Base-by-base conservation (phyloP, 345 rosid species). In the Jatropha curcas region DNA sequence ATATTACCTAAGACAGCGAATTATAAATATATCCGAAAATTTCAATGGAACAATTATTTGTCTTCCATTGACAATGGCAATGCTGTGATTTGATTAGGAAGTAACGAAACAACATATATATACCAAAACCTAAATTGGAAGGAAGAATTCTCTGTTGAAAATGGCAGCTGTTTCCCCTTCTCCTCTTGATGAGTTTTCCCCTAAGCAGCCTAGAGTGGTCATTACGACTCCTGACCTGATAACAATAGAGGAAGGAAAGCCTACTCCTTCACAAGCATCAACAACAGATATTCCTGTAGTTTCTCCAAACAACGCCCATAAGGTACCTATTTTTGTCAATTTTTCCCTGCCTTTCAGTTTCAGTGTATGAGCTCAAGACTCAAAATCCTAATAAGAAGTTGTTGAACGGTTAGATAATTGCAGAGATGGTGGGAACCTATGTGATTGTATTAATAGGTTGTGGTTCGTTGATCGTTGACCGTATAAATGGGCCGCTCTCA, bases 401-500 rank as follows among this genome's bases (percentile, higher is more conserved):
- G 22, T 56, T 37, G 5, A 25, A 16, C 1, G n/a, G 4, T 25
- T 50, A 80, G 84, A 60, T 77, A 70, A 70, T 81, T 45, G 89
- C 86, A 8, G 88, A 88, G 76, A 72, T 81, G 46, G 71, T 86
- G 67, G 92, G 89, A 41, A 84, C 88, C 33, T 86, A 79, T 57
- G 2, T 81, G 9, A 14, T 88, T 41, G 57, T 88, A 68, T 81
- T 86, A 56, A 77, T 76, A 10, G 88, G 88, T 0, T 80, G 86
- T 39, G 71, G 79, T 0, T 82, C 76, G 2, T 74, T 82, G 8
- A 74, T 82, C 2, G 80, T 79, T 58, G 78, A 79, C 65, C 71
- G 72, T 43, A 82, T 71, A 71, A 27, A 66, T 76, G 55, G 68
- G 5, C 11, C n/a, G n/a, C n/a, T 60, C 0, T 16, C 80, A 4